Evolutionary conservation across 2,329 filamentous ascomycete genomes (phyloP).

Genomic region (Diaporthe amygdali): DNA sequence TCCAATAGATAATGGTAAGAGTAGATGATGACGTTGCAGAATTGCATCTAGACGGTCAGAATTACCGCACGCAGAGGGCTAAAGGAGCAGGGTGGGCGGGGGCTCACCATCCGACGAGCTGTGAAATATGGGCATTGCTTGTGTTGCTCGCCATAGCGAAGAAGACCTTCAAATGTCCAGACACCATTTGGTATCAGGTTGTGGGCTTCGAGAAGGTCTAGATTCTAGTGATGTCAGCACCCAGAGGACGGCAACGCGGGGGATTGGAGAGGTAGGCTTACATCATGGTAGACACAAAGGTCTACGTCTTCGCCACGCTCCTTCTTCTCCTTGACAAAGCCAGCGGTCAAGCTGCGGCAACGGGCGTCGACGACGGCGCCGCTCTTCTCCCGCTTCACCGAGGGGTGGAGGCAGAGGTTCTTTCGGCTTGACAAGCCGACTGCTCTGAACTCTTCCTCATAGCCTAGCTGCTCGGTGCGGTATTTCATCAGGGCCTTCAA

Average conservation of each 20-base stretch:
- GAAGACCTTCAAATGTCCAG: slow-evolving; percentile 89
- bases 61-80: slow-evolving; percentile 3
- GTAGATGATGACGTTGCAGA: slow-evolving; percentile 99
- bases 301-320: slow-evolving; percentile 94
- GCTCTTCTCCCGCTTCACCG: slow-evolving; percentile 95
- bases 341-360: slow-evolving; percentile 92
- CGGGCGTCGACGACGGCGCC: slow-evolving; percentile 93
- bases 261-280: slow-evolving; percentile 41
- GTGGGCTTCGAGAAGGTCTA: slow-evolving; percentile 92
- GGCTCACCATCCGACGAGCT: slow-evolving; percentile 82
- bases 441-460: slow-evolving; percentile 90
- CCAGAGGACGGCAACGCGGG: background rate
- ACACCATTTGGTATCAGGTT: slow-evolving; percentile 94
- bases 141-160: slow-evolving; percentile 90
- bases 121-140: slow-evolving; percentile 99
- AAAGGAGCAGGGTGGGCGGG: background rate
- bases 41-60: slow-evolving; percentile 75
- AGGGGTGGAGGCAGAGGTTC: slow-evolving; percentile 94
- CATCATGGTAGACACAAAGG: slow-evolving; percentile 93
- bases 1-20: slow-evolving; percentile 98
- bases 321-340: slow-evolving; percentile 98
- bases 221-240: slow-evolving; percentile 61
- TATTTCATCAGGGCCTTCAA: slow-evolving; percentile 95
- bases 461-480: slow-evolving; percentile 84
- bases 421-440: slow-evolving; percentile 95